These are phyloP conservation scores for Aureobasidium sp. DNA, from an alignment of 2,329 filamentous ascomycete species.

Conservation along the genomic window DNA sequence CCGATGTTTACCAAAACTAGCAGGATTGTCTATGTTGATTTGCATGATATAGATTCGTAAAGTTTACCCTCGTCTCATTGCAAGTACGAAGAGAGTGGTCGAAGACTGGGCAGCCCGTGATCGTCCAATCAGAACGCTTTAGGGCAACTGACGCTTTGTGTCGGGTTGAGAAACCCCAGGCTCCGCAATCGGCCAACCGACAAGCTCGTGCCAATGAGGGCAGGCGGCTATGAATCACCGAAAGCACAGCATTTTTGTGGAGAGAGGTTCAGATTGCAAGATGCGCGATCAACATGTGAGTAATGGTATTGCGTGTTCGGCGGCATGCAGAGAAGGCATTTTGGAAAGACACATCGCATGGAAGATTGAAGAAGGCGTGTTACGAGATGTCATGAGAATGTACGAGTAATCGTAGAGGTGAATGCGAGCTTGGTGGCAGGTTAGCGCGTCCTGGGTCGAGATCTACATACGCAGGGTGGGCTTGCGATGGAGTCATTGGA, in stretches of 20 bases:
- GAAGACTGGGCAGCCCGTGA: not conserved
- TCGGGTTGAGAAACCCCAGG: not conserved
- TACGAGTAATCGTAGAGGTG: conserved; percentile 6
- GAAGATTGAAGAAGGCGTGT: not conserved
- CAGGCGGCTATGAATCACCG: conserved; percentile 5
- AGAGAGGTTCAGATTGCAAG: conserved; percentile 7
- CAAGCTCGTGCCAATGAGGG: conserved; percentile 6
- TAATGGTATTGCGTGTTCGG: not conserved
- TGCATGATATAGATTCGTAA: not conserved
- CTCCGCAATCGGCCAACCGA: conserved; percentile 3
- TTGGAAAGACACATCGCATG: not conserved
- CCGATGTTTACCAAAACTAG: not conserved
- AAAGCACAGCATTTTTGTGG: not conserved
- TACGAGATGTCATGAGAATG: conserved; percentile 3
- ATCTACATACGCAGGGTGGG: conserved; percentile 3
- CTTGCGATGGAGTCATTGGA: conserved; percentile 1
- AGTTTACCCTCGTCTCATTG: not conserved
- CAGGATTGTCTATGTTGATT: not conserved
- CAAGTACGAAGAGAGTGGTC: not conserved
- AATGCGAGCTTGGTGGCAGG: conserved; percentile 1
- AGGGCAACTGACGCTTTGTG: conserved; percentile 1
- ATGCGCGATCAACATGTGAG: not conserved
- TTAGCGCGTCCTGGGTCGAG: conserved; percentile 4
- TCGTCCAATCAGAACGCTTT: not conserved
- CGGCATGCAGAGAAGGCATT: not conserved